Evolutionary conservation across 2,329 filamentous ascomycete genomes (phyloP).

Genomic region (Fusarium siculi): DNA sequence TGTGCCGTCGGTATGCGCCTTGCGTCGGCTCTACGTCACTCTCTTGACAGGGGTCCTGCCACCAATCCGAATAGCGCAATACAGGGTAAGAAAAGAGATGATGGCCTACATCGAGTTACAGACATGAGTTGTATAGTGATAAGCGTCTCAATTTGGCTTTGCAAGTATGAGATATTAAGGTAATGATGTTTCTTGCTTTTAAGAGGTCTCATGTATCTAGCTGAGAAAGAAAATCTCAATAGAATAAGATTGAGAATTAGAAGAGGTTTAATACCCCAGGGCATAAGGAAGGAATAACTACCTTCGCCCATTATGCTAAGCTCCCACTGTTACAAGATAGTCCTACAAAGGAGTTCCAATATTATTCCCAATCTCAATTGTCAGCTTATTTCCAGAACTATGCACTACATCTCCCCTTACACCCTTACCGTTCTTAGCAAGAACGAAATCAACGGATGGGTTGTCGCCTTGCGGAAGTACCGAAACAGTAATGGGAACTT

Average conservation of each 20-base stretch:
- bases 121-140: accelerated
- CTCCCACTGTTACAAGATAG: no score
- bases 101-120: accelerated
- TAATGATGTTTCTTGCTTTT: no score
- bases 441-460: not conserved
- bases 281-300: no score
- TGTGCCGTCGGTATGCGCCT: not conserved
- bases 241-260: no score
- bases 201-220: no score
- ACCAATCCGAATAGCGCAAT: not conserved
- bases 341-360: not conserved
- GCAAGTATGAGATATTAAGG: no score
- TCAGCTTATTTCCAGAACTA: not conserved
- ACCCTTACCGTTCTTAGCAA: not conserved
- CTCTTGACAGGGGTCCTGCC: not conserved
- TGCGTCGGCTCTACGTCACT: not conserved
- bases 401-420: not conserved
- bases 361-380: not conserved
- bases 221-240: no score
- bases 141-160: no score
- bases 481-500: not conserved
- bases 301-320: no score
- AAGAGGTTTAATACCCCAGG: no score
- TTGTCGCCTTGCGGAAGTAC: not conserved
- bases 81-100: not conserved